phyloP scores from a whole-genome alignment of 73 alveolate genomes.

The Paramecium sonneborni region DNA sequence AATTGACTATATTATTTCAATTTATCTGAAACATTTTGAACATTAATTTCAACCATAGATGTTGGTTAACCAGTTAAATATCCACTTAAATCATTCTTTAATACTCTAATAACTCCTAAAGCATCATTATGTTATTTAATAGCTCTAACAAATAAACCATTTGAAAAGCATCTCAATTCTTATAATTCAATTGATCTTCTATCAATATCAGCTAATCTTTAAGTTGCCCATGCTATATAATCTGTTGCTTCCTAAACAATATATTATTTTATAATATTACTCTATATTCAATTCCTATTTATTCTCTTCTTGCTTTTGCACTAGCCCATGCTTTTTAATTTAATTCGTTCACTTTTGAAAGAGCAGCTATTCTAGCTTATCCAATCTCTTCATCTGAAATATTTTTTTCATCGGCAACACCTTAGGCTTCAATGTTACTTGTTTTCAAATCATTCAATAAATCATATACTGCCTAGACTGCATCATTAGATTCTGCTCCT shows the following conservation, averaged over 20 bases:
- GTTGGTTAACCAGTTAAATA: conserved; percentile 45
- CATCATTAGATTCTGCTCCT: conserved; percentile 38
- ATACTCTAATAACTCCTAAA: neutral
- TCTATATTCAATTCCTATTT: conserved; percentile 13
- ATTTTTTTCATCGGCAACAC: conserved; percentile 14
- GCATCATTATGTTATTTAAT: conserved; percentile 39
- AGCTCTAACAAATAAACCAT: conserved; percentile 35
- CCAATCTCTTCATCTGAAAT: conserved; percentile 42
- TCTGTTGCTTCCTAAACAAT: neutral
- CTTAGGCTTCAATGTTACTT: conserved; percentile 21
- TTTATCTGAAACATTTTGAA: conserved; percentile 26
- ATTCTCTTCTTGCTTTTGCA: conserved; percentile 31
- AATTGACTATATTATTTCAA: conserved; percentile 23
- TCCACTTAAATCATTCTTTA: conserved; percentile 25
- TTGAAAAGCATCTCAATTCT: conserved; percentile 20
- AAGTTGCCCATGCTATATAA: conserved; percentile 24
- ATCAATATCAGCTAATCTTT: conserved; percentile 32
- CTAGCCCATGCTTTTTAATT: conserved; percentile 12
- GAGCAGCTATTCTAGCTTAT: conserved; percentile 20
- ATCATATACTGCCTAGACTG: conserved; percentile 36
- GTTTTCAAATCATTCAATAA: conserved; percentile 48
- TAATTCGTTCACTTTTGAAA: conserved; percentile 11
- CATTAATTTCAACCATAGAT: conserved; percentile 23
- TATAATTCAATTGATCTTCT: conserved; percentile 41
- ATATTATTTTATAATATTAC: neutral